These are phyloP conservation scores for Chaetomium sp. DNA, from an alignment of 2,329 filamentous ascomycete genomes.

Conservation along the genomic window DNA sequence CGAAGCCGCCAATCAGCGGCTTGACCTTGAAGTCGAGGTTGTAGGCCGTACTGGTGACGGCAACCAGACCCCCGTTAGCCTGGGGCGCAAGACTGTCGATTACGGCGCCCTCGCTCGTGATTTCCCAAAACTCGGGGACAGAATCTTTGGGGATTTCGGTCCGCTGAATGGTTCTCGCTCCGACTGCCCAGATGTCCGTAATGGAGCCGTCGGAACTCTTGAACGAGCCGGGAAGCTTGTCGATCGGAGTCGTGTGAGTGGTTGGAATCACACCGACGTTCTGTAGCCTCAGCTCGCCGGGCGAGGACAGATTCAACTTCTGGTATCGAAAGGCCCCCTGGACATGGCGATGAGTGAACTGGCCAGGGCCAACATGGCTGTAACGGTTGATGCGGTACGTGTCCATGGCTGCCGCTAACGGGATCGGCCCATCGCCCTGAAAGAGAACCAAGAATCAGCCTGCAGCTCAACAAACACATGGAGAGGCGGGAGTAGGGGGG, in stretches of 20 bases:
- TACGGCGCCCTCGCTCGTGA: slow-evolving; percentile 4
- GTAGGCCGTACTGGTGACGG: slow-evolving; percentile 9
- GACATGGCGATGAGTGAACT: slow-evolving; percentile 2
- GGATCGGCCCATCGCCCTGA: background rate
- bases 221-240: slow-evolving; percentile 4
- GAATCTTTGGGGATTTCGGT: slow-evolving; percentile 5
- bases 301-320: background rate
- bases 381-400: slow-evolving; percentile 7
- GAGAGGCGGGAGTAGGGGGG: background rate
- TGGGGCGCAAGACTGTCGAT: slow-evolving; percentile 11
- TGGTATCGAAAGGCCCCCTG: slow-evolving; percentile 6
- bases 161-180: slow-evolving; percentile 1
- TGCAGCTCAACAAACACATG: background rate
- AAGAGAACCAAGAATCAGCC: background rate
- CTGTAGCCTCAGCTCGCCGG: background rate
- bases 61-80: background rate
- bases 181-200: slow-evolving; percentile 5
- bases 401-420: slow-evolving; percentile 8
- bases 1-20: slow-evolving; percentile 7
- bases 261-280: slow-evolving; percentile 6
- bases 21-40: slow-evolving; percentile 10
- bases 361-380: background rate
- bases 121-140: background rate
- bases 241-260: background rate
- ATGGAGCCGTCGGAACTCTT: slow-evolving; percentile 3